Percentiles rank a stretch among this genome's conserved stretches.
These are phyloP conservation scores for Omphalotus guepiniiformis DNA, from an alignment of 768 basidiomycete species.

Conservation along the genomic window DNA sequence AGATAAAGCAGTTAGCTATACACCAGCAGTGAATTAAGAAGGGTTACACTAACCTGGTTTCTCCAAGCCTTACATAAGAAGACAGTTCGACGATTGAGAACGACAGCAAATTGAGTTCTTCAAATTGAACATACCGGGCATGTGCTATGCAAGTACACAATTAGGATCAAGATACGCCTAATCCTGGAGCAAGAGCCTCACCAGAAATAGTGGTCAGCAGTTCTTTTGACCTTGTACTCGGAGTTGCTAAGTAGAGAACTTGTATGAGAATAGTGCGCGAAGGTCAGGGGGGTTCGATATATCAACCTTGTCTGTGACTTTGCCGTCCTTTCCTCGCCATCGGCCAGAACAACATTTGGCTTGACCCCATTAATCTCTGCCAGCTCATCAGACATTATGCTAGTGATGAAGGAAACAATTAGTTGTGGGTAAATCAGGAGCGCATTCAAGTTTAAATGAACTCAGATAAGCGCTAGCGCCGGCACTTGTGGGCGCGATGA, in stretches of 20 bases:
- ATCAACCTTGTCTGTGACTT: slow-evolving; percentile 36
- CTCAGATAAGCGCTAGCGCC: too few species aligned
- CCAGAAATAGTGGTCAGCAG: slow-evolving; percentile 42
- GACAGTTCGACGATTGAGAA: not conserved
- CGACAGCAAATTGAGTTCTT: not conserved
- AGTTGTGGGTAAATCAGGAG: too few species aligned
- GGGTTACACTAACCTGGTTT: slow-evolving; percentile 20
- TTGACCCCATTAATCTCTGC: slow-evolving; percentile 48
- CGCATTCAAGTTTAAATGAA: too few species aligned
- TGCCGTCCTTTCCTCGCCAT: slow-evolving; percentile 45
- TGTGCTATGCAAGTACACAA: slow-evolving; percentile 17
- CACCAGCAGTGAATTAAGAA: too few species aligned
- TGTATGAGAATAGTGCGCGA: not conserved
- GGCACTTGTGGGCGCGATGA: too few species aligned
- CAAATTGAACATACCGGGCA: slow-evolving; percentile 26
- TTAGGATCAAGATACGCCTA: not conserved
- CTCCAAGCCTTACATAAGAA: slow-evolving; percentile 27
- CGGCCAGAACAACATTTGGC: slow-evolving; percentile 40
- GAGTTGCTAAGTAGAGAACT: not conserved
- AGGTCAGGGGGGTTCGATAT: not conserved
- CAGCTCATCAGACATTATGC: slow-evolving; percentile 34
- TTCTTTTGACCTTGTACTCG: slow-evolving; percentile 24
- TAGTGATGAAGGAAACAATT: not conserved
- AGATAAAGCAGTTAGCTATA: not conserved
- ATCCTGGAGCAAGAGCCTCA: slow-evolving; percentile 10